These are phyloP conservation scores for Sugiyamaella smithiae DNA, from an alignment of 805 yeast species.

Conservation along the genomic window DNA sequence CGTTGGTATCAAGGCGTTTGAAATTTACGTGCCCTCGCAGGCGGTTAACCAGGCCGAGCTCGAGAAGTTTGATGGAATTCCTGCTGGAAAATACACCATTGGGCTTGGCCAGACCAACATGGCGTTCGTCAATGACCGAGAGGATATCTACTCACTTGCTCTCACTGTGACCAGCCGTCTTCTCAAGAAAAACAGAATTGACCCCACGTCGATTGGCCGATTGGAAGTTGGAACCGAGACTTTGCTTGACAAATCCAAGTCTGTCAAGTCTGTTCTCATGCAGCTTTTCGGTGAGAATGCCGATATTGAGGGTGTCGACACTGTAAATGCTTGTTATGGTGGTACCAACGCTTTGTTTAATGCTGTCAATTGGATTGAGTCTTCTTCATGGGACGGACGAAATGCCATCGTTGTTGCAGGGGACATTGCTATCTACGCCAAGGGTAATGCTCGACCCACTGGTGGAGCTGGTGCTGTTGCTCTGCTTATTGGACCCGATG, in stretches of 20 bases:
- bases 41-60: conserved; percentile 81
- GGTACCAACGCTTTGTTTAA: conserved; percentile 95
- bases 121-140: conserved; percentile 96
- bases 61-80: conserved; percentile 79
- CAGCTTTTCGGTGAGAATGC: conserved; percentile 85
- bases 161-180: conserved; percentile 81
- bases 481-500: conserved; percentile 91
- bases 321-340: conserved; percentile 96
- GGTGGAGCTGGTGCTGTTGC: conserved; percentile 99
- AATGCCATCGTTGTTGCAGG: conserved; percentile 96
- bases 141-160: conserved; percentile 92
- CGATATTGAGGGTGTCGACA: conserved; percentile 95
- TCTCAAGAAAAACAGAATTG: conserved; percentile 77
- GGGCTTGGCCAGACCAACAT: conserved; percentile 98
- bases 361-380: conserved; percentile 93
- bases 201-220: conserved; percentile 80
- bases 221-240: conserved; percentile 99
- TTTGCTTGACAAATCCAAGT: conserved; percentile 91
- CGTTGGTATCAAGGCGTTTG: conserved; percentile 96
- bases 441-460: conserved; percentile 98
- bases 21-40: conserved; percentile 72
- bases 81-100: conserved; percentile 95
- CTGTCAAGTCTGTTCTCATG: conserved; percentile 93
- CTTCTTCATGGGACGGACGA: conserved; percentile 96
- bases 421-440: conserved; percentile 94